phyloP scores from a whole-genome alignment of 1,284 basidiomycete species.

The Cutaneotrichosporon cyanovorans region DNA sequence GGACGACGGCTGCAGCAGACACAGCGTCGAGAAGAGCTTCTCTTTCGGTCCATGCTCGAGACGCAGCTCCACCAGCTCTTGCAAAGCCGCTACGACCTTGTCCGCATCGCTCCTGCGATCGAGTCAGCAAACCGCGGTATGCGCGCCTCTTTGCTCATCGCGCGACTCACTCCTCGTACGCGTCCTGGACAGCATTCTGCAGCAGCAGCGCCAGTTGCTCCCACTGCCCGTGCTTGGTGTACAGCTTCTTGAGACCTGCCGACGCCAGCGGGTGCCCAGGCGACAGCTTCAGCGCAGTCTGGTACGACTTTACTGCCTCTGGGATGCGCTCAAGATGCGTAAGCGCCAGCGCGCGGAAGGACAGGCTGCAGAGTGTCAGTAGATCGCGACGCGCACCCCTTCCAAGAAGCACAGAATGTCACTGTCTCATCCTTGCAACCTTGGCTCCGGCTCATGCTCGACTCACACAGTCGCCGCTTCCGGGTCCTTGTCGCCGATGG shows the following conservation, averaged over 20 bases:
- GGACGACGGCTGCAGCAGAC: constrained; percentile 68
- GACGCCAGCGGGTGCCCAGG: constrained; percentile 61
- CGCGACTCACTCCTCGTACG: constrained; percentile 53
- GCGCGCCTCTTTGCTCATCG: not conserved
- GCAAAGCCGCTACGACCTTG: constrained; percentile 71
- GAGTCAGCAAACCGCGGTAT: constrained; percentile 1
- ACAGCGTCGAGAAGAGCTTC: constrained; percentile 63
- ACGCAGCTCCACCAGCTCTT: constrained; percentile 64
- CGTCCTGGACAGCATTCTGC: constrained; percentile 52
- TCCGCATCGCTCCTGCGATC: constrained; percentile 59
- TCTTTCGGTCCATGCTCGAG: constrained; percentile 56
- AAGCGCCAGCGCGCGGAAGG: constrained; percentile 70
- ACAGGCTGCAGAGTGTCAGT: constrained; percentile 65
- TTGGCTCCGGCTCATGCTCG: constrained; percentile 13
- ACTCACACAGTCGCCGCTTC: constrained; percentile 61
- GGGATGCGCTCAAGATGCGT: constrained; percentile 63
- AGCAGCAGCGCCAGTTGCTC: constrained; percentile 55
- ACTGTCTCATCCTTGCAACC: not conserved
- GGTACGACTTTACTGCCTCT: constrained; percentile 77
- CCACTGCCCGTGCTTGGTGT: constrained; percentile 59
- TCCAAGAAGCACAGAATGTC: too few relatives aligned
- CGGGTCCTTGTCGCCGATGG: constrained; percentile 54
- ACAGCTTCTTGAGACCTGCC: constrained; percentile 66
- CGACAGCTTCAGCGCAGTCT: constrained; percentile 60
- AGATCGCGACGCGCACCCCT: too few relatives aligned